These are phyloP conservation scores for Diospyros lotus DNA, from an alignment of 148 eudicot species.

Conservation along the genomic window DNA sequence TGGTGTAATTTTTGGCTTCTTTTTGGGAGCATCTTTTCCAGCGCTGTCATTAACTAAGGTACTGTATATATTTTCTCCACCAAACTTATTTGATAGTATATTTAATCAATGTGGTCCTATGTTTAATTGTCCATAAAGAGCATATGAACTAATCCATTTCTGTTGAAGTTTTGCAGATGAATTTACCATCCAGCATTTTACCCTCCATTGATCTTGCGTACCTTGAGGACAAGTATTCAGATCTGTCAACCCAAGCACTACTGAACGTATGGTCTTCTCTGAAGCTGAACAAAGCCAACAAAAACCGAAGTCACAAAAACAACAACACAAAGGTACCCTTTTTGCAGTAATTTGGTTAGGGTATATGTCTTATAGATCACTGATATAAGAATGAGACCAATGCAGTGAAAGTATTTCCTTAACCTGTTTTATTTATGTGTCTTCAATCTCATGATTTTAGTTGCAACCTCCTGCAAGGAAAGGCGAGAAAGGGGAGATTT, in stretches of 20 bases:
- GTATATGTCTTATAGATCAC: not conserved
- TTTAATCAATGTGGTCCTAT: not conserved
- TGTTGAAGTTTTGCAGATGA: slow-evolving; percentile 34
- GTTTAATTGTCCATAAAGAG: not conserved
- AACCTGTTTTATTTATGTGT: not conserved
- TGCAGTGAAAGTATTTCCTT: not conserved
- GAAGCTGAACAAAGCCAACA: slow-evolving; percentile 33
- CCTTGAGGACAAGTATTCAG: slow-evolving; percentile 71
- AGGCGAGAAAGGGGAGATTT: too few relatives aligned
- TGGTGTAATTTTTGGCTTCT: slow-evolving; percentile 66
- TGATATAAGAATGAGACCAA: not conserved
- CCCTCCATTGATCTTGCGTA: slow-evolving; percentile 51
- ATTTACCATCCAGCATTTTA: slow-evolving; percentile 41
- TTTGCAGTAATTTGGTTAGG: not conserved
- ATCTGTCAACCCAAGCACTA: slow-evolving; percentile 58
- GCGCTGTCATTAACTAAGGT: slow-evolving; percentile 55
- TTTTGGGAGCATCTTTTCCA: slow-evolving; percentile 62
- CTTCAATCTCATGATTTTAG: too few relatives aligned
- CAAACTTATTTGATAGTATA: not conserved
- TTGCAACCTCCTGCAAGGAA: too few relatives aligned
- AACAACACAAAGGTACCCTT: slow-evolving; percentile 41
- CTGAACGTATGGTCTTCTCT: slow-evolving; percentile 64
- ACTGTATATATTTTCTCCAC: slow-evolving; percentile 7
- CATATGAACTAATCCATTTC: not conserved
- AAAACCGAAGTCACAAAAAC: slow-evolving; percentile 3